These are phyloP conservation scores for Eutrema yunnanense DNA, from an alignment of 345 rosid genomes.

Conservation along the genomic window DNA sequence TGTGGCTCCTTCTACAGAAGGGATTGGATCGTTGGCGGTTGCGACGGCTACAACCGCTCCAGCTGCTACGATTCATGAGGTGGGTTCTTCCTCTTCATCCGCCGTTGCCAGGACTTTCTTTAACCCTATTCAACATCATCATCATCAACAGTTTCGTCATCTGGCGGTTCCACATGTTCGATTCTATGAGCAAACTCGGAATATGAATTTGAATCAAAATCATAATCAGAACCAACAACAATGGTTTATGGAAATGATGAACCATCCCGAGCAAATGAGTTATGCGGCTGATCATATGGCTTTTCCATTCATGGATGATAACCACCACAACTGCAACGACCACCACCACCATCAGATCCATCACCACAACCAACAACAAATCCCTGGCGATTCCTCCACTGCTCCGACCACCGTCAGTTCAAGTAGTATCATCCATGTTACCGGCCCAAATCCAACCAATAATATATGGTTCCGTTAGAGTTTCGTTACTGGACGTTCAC, in stretches of 20 bases:
- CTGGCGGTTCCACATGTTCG: too few species aligned
- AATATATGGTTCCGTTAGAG: neutral
- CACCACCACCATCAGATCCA: neutral
- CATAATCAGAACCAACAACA: constrained; percentile 3
- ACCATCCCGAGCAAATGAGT: constrained; percentile 2
- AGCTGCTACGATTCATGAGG: too few species aligned
- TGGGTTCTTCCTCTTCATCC: too few species aligned
- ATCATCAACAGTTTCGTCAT: too few species aligned
- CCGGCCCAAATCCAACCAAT: neutral
- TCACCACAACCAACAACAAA: neutral
- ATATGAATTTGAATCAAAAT: neutral
- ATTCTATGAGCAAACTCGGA: too few species aligned
- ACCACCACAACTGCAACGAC: neutral
- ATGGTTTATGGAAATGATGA: constrained; percentile 23
- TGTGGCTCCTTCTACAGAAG: too few species aligned
- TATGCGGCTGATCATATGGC: constrained; percentile 23
- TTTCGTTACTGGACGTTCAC: neutral
- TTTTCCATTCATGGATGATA: neutral
- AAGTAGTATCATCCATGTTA: neutral
- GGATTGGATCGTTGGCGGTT: too few species aligned
- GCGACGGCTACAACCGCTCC: too few species aligned
- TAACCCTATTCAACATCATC: too few species aligned
- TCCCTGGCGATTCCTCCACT: neutral
- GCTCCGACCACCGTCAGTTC: neutral
- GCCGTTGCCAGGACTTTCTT: too few species aligned